Base-by-base conservation (phyloP, 805 yeast genomes). In the Candida methanosorbosa region DNA sequence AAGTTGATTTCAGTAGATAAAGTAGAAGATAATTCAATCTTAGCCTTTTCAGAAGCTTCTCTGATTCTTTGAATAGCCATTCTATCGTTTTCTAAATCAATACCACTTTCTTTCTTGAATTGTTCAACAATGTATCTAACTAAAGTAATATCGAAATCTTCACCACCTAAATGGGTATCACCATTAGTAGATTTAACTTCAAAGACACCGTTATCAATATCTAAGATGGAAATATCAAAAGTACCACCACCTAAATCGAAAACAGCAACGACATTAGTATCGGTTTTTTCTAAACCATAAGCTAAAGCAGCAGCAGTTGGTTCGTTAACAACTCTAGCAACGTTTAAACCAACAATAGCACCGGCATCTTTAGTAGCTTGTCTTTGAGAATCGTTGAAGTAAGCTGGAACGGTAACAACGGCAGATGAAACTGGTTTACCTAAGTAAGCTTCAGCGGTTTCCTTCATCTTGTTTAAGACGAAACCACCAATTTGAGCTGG, bases 181-280 rank as follows among this genome's bases (percentile, higher is more conserved):
- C 94, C 97, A 67, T 88, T 88, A 58, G 97, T 87, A 43, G 96
- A 85, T 71, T 87, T 87, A 62, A 87, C 97, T 74, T 87, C 97
- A 55, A 87, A 87, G 48, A 87, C 97, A 74, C 97, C 97, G 59
- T 87, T 86, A 68, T 88, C 95, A 54, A 87, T 88, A 72, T 88
- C 97, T 59, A 87, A 75, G 61, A 87, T 84, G 52, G 97, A 87
- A 66, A 87, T 81, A 81, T 87, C 97, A 62, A 87, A 87, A 55
- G 97, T 87, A 78, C 97, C 97, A 65, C 97, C 97, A 78, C 97
- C 97, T 57, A 87, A 75, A 68, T 87, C 97, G 70, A 88, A 87
- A 47, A 87, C 97, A 43, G 97, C 97, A 52, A 87, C 94, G 43
- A 60, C 62, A 38, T 52, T 57, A 22, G 62, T 47, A 48, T 72